Conservation (phyloP, 352 stramenopile genomes). For the Lagenidium sp. region DNA sequence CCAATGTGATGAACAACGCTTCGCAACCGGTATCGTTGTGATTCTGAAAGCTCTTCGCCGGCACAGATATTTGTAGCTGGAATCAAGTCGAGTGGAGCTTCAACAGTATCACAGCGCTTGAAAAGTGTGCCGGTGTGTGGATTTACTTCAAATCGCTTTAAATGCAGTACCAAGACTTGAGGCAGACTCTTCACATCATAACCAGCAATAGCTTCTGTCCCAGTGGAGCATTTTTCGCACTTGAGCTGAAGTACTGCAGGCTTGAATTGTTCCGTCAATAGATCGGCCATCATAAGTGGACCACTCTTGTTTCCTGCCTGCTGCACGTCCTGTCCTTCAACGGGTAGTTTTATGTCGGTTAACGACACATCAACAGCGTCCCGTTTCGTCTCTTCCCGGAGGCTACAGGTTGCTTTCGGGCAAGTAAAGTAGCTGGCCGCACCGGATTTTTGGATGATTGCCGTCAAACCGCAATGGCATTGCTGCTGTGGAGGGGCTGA, state of each 20-base stretch:
- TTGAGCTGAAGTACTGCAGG: conserved; percentile 64
- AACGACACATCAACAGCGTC: no score
- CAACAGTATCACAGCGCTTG: conserved; percentile 75
- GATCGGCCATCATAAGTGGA: no score
- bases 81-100: conserved; percentile 25
- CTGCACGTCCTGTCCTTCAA: no score
- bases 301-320: no score
- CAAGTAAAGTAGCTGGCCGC: conserved; percentile 40
- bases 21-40: conserved; percentile 12
- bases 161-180: conserved; percentile 62
- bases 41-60: conserved; percentile 8
- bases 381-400: conserved; percentile 27
- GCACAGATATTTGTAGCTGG: conserved; percentile 12
- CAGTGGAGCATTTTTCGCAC: conserved; percentile 77
- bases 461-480: conserved; percentile 51
- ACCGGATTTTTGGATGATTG: conserved; percentile 20
- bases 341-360: no score
- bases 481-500: conserved; percentile 7
- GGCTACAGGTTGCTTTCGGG: conserved; percentile 52
- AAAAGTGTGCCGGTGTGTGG: conserved; percentile 48
- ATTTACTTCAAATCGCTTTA: conserved; percentile 85
- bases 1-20: conserved; percentile 81
- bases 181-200: conserved; percentile 65
- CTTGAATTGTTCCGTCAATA: conserved; percentile 77
- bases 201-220: conserved; percentile 43